Base-by-base conservation (phyloP, 345 rosid genomes). In the Eucalyptus marginata region DNA sequence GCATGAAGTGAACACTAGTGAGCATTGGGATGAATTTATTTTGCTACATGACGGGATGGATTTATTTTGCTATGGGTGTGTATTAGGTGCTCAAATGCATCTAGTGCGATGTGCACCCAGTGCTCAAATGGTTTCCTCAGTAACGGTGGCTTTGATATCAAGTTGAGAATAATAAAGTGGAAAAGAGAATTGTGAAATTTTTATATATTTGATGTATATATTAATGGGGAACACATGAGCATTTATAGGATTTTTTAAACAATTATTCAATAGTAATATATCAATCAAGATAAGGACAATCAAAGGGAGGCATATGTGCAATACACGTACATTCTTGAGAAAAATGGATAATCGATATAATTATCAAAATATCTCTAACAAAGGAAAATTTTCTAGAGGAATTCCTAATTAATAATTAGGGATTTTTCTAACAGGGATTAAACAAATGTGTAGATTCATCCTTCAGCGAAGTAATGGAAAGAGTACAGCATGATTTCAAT, bases 21-120 rank as follows among this genome's bases (percentile, higher is more conserved):
- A 56, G 12, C 3, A 3, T 22, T 22, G 25, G 29, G 62, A 56
- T 56, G 29, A 13, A 56, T 52, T 52, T 52, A 51, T 17, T 51
- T 51, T 51, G 56, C 56, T 51, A 18, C 56, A 17, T 17, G 56
- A 18, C 6, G 8, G 56, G 4, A 51, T 51, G 56, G 22, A 52
- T 56, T 56, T 56, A 56, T 56, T 56, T 56, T 56, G 29, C 13
- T 24, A 56, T 2, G 62, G 62, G 12, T 56, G 27, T 56, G 29
- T 2, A 22, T 10, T 56, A 56, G 62, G 62, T 24, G 62, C 62
- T 24, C 27, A 24, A 24, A 56, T 56, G 62, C 56, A 52, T 52
- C 2, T 1, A 18, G 56, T 52, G 24, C 1, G 0, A 52, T 18
- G 56, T 18, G 1, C 62, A 56, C 1, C 62, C 5, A 10, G 0